Base-by-base conservation (phyloP, 2,329 filamentous ascomycete species). In the Decorospora gaudefroyi region DNA sequence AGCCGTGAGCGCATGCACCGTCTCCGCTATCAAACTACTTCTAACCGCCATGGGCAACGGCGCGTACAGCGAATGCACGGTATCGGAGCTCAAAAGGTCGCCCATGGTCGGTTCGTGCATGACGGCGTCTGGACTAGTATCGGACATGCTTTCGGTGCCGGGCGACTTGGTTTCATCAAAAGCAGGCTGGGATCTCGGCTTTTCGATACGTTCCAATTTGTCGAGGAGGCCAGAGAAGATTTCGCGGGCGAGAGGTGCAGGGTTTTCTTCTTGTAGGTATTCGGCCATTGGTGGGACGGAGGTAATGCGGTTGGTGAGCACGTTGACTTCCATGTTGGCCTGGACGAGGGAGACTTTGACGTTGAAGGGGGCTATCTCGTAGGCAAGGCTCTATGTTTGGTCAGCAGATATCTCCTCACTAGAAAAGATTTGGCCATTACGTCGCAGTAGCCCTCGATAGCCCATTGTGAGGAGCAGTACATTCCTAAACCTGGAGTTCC, bases 331-430 rank as follows among this genome's bases (percentile, higher is more conserved):
- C 73, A 96, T 90, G 71, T 90, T 95, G 17, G 91, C 90, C 75
- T 99, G 92, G 30, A 99, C 86, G 56, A 97, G 91, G 27, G 90
- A 96, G 70, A 97, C 83, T 71, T 92, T 95, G 74, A 97, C 84
- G 72, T 96, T 96, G 76, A 97, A 97, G 0, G 93, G 93, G 0
- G 92, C 72, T 53, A 99, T 87, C 72, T 99, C 93, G 72, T 96
- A 99, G 1, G 92, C 91, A 16, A 99, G 79, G 47, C 89, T 83
- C 76, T 79, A 49, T 2, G 17, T 2, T 6, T 16, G 40, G 39
- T 62, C 32, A 53, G 46, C 23, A 35, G 18, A 6, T 4, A 13
- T 38, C 16, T 21, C 3, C 12, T n/a, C 10, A 6, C 6, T 11
- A 6, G 12, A 16, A 2, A 12, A 11, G 11, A 5, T 17, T 6